Evolutionary conservation across 805 yeast genomes (phyloP), one percentile per base, ranked within the genome.

Genomic region (Huiozyma sinensis): DNA sequence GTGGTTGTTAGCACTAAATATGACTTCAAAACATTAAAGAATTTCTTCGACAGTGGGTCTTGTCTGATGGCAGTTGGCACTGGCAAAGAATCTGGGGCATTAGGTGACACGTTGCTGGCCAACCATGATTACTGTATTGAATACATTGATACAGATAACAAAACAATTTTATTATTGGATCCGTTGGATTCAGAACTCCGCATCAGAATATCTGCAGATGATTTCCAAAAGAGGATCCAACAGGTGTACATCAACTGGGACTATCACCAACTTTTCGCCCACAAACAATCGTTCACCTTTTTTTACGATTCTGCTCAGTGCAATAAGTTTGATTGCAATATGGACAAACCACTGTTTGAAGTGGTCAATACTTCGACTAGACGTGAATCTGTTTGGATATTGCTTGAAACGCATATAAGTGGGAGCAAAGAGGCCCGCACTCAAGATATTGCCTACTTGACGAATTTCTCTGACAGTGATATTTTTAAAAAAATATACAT

Each of bases 111-210:
- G 6, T 61, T 83, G 30, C 65, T 75, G 1, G 63, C 79, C 4
- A 67, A 72, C 33, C 95, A 87, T 60, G 95, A 87, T 59, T 87
- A 85, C 56, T 70, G 83, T 0, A 64, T 86, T 0, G 45, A 70
- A 2, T 72, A 64, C n/a, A 43, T 77, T 31, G 46, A 53, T 28
- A 49, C 50, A 8, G 49, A 42, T 1, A 37, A 41, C 5, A 44
- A 48, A 10, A 33, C 49, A 2, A 45, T 72, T 2, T 48, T 52
- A 0, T 44, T 76, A 5, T 66, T 65, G 41, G 77, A 78, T 50
- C 81, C 83, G 0, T 47, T 57, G 17, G 47, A 52, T 40, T 31
- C 44, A 6, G n/a, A 24, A 9, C 12, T 31, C 6, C 12, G 11
- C 11, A 33, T 51, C 13, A 42, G 42, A 37, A 33, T 57, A 2